These are phyloP conservation scores for Arthrinium phaeospermum DNA, from an alignment of 2,329 filamentous ascomycete species.

Conservation along the genomic window DNA sequence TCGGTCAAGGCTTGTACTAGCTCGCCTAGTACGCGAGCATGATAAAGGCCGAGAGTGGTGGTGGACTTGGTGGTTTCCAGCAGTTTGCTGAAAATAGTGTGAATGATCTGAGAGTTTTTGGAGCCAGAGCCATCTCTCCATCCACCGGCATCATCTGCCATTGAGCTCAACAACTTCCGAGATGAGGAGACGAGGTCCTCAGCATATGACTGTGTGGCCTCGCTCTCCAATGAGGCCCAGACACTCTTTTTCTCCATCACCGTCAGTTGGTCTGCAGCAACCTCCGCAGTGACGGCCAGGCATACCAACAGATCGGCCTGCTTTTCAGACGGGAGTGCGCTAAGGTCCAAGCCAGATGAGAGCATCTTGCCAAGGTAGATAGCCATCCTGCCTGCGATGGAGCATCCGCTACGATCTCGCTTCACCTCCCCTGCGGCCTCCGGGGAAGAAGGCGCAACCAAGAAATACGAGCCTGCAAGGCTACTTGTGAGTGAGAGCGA, in stretches of 20 bases:
- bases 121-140: slow-evolving; percentile 46
- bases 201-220: slow-evolving; percentile 44
- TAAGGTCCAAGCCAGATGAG: slow-evolving; percentile 44
- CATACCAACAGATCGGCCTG: slow-evolving; percentile 58
- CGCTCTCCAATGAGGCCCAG: slow-evolving; percentile 49
- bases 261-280: slow-evolving; percentile 61
- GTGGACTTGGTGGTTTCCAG: slow-evolving; percentile 48
- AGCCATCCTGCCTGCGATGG: slow-evolving; percentile 76
- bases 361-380: slow-evolving; percentile 71
- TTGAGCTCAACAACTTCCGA: slow-evolving; percentile 43
- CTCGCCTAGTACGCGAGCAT: slow-evolving; percentile 56
- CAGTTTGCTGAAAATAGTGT: slow-evolving; percentile 51
- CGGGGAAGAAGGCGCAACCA: slow-evolving; percentile 51
- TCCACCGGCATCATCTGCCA: slow-evolving; percentile 40
- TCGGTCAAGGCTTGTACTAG: slow-evolving; percentile 55
- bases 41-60: slow-evolving; percentile 56
- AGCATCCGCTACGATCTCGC: slow-evolving; percentile 72
- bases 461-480: slow-evolving; percentile 72
- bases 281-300: slow-evolving; percentile 55
- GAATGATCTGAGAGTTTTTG: slow-evolving; percentile 44
- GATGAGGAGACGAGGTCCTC: slow-evolving; percentile 51
- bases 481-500: slow-evolving; percentile 77
- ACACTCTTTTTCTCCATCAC: slow-evolving; percentile 50
- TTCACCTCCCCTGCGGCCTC: slow-evolving; percentile 27
- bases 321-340: slow-evolving; percentile 46